Base-by-base conservation (phyloP, 257 asterid genomes). In the Solanum lycopersicoides region DNA sequence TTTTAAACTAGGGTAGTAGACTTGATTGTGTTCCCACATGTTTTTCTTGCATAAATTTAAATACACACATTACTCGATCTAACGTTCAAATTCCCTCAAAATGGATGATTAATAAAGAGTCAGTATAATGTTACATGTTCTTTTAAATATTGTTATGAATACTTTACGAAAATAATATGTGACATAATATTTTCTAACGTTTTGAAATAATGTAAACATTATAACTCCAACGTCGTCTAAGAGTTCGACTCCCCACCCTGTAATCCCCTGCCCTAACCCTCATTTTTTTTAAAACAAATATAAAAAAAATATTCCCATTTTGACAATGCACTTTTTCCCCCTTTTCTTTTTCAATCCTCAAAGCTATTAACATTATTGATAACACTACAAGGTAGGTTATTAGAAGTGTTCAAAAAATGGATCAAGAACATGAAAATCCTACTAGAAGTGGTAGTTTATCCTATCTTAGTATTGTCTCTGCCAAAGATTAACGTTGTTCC, bases 401-500 rank as follows among this genome's bases (percentile, higher is more conserved):
- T 18, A 16, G 0, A 37, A 30, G 68, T 47, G 68, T 47, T 80
- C 44, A 80, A 80, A 45, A 30, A 47, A 18, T 28, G 85, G 30
- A 47, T 47, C 16, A 30, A 8, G 30, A 80, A 47, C 44, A 80
- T 1, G 85, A 80, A 74, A 74, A 80, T 80, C 44, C 68, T 30
- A 50, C 85, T 14, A 47, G 12, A 47, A 47, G 37, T 34, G 63
- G 5, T 73, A 59, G 30, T 56, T 90, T 69, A 91, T 56, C 93
- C 90, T 71, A 95, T 96, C 89, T 95, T 93, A 84, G 99, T 86
- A 91, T 90, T 96, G 89, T 96, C 98, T 91, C 99, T 91, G 87
- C 99, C 98, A 6, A 96, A 96, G 59, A 94, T 95, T 2, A 95
- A 92, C 23, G 99, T 96, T 30, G 98, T 94, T 21, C 93, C 98